phyloP scores from a whole-genome alignment of 768 basidiomycete genomes.

The Boletus rufocinnamomeus region DNA sequence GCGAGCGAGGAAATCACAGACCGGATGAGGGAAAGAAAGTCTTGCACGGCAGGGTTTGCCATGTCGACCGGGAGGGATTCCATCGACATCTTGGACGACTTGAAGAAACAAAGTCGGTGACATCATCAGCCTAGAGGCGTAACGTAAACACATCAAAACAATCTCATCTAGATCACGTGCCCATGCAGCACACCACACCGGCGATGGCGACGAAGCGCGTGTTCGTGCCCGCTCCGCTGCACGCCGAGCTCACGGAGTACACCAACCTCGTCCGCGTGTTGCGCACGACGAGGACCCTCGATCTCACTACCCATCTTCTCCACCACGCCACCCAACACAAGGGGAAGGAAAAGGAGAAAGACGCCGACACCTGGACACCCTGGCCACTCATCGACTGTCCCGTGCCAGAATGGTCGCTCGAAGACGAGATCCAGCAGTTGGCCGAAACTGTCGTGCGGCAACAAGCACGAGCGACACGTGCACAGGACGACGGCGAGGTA shows the following conservation, averaged over 20 bases:
- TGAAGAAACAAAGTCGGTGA: conserved; percentile 1
- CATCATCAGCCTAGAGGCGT: conserved; percentile 8
- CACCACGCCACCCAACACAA: conserved; percentile 19
- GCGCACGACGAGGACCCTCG: conserved; percentile 56
- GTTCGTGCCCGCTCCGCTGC: conserved; percentile 53
- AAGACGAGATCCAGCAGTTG: conserved; percentile 64
- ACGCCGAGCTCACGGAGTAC: conserved; percentile 69
- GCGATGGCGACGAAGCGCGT: conserved; percentile 30
- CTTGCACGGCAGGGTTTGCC: conserved; percentile 59
- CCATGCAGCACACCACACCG: too few species aligned
- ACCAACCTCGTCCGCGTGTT: conserved; percentile 64
- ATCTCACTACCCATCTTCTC: conserved; percentile 56
- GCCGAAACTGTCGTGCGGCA: conserved; percentile 40
- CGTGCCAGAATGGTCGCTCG: conserved; percentile 67
- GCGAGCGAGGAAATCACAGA: conserved; percentile 21
- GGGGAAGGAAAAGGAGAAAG: conserved; percentile 6
- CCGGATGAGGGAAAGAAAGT: conserved; percentile 68
- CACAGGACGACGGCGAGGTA: conserved; percentile 11
- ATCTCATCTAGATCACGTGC: not conserved
- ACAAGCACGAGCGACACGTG: not conserved
- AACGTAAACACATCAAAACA: conserved; percentile 15
- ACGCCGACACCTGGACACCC: conserved; percentile 62
- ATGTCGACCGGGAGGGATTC: conserved; percentile 59
- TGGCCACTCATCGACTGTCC: conserved; percentile 77
- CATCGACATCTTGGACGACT: conserved; percentile 43